Evolutionary conservation across 106 monocot species (phyloP).

Genomic region (Dioscorea zingiberensis): DNA sequence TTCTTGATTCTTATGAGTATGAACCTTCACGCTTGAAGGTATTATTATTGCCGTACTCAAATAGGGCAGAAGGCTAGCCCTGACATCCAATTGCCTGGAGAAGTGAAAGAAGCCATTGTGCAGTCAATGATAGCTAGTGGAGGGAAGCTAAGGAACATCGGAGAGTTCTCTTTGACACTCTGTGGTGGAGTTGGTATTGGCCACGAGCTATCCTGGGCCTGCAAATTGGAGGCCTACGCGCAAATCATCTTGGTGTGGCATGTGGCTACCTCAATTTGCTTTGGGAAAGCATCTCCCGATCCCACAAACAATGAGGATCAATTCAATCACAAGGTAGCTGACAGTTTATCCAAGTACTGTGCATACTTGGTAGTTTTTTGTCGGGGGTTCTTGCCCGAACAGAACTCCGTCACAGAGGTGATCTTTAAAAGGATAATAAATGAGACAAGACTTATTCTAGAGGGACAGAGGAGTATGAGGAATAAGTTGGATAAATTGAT

Average conservation of each 20-base stretch:
- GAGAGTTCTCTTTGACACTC: neutral
- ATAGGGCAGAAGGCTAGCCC: neutral
- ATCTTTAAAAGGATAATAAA: neutral
- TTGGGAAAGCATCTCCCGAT: neutral
- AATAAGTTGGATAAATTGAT: neutral
- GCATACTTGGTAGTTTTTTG: constrained; percentile 4
- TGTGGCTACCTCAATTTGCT: constrained; percentile 1
- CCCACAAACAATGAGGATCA: neutral
- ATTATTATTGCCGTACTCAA: neutral
- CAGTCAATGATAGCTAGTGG: neutral
- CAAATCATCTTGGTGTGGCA: constrained; percentile 12
- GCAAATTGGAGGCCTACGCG: neutral
- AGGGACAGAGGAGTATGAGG: neutral
- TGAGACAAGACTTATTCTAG: neutral
- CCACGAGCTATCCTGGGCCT: neutral
- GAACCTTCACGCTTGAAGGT: neutral
- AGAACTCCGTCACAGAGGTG: neutral
- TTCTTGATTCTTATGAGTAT: neutral
- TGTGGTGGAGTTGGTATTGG: neutral
- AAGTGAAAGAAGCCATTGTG: constrained; percentile 8
- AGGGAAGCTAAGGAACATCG: neutral
- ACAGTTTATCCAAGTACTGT: constrained; percentile 1
- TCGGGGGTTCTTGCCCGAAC: constrained; percentile 1
- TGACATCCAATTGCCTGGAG: neutral
- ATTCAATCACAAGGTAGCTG: neutral